Evolutionary conservation across 2,329 filamentous ascomycete genomes (phyloP).

Genomic region (Zarea fungicola): DNA sequence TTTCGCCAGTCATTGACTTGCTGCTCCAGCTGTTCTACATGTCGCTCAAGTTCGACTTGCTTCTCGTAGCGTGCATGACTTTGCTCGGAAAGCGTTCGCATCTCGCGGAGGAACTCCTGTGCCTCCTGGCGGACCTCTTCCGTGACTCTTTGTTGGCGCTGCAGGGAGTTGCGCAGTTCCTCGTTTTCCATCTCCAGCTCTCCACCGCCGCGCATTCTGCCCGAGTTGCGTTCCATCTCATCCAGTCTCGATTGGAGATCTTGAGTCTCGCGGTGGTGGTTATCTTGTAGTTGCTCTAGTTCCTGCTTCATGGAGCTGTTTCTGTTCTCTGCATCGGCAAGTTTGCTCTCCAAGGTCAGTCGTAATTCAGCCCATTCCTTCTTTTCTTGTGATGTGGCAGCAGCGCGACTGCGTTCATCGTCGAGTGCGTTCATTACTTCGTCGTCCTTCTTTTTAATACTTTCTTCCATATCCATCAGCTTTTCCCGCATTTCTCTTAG

Average conservation of each 20-base stretch:
- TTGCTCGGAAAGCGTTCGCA: constrained; percentile 78
- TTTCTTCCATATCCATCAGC: constrained; percentile 64
- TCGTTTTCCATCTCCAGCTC: constrained; percentile 64
- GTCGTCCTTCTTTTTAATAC: constrained; percentile 65
- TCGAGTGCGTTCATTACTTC: constrained; percentile 58
- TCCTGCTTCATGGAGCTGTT: constrained; percentile 77
- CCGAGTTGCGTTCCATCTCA: constrained; percentile 36
- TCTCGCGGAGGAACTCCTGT: constrained; percentile 77
- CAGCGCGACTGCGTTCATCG: constrained; percentile 49
- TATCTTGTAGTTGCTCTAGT: constrained; percentile 64
- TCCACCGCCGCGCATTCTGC: constrained; percentile 21
- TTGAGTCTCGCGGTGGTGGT: constrained; percentile 59
- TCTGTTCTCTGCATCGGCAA: constrained; percentile 68
- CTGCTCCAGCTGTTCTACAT: constrained; percentile 69
- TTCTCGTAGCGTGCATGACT: constrained; percentile 74
- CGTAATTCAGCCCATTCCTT: constrained; percentile 66
- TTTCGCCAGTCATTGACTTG: constrained; percentile 88
- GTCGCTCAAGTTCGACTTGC: constrained; percentile 71
- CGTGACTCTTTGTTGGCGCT: constrained; percentile 74
- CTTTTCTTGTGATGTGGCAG: constrained; percentile 55
- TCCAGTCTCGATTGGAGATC: constrained; percentile 61
- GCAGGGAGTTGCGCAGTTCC: constrained; percentile 57
- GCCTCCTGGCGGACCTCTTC: constrained; percentile 84
- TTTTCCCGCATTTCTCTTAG: constrained; percentile 70
- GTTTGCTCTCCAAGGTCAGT: constrained; percentile 63